Percentiles rank a stretch among this genome's conserved stretches.
phyloP scores from a whole-genome alignment of 768 basidiomycete species.

The Pleurotus tuoliensis region DNA sequence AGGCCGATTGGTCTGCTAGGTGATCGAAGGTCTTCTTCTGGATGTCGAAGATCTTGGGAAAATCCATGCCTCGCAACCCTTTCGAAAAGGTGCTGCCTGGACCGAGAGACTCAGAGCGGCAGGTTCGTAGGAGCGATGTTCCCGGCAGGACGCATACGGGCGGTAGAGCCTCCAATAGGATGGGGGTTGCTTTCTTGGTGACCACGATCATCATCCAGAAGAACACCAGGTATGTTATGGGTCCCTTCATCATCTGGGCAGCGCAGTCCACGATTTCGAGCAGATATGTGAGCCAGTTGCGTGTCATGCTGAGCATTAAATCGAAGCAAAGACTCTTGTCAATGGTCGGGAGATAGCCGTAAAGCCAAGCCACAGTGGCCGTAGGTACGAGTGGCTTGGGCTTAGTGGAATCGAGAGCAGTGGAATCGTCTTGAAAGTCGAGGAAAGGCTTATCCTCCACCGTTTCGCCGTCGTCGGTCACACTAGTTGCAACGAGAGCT shows the following conservation, averaged over 20 bases:
- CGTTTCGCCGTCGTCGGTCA: not conserved
- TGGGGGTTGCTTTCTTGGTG: constrained; percentile 30
- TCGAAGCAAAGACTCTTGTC: too few species aligned
- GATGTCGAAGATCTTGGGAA: constrained; percentile 53
- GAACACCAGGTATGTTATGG: constrained; percentile 50
- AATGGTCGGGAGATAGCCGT: not conserved
- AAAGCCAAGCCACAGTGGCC: too few species aligned
- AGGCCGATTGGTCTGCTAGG: constrained; percentile 50
- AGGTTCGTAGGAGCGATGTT: constrained; percentile 45
- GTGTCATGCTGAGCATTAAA: too few species aligned
- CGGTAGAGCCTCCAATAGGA: constrained; percentile 37
- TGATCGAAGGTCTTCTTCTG: constrained; percentile 63
- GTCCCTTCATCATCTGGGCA: constrained; percentile 47
- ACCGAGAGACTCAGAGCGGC: constrained; percentile 21
- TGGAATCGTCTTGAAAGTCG: not conserved
- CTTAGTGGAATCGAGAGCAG: not conserved
- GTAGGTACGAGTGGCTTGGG: not conserved
- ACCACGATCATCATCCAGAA: constrained; percentile 47
- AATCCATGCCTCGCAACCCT: constrained; percentile 51
- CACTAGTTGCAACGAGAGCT: too few species aligned
- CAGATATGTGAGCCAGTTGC: too few species aligned
- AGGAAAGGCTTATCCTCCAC: not conserved
- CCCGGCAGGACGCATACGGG: constrained; percentile 65
- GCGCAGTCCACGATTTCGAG: constrained; percentile 18
- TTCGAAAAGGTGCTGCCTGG: constrained; percentile 2